Conservation (phyloP, 805 yeast genomes). For the Metschnikowia matae region DNA sequence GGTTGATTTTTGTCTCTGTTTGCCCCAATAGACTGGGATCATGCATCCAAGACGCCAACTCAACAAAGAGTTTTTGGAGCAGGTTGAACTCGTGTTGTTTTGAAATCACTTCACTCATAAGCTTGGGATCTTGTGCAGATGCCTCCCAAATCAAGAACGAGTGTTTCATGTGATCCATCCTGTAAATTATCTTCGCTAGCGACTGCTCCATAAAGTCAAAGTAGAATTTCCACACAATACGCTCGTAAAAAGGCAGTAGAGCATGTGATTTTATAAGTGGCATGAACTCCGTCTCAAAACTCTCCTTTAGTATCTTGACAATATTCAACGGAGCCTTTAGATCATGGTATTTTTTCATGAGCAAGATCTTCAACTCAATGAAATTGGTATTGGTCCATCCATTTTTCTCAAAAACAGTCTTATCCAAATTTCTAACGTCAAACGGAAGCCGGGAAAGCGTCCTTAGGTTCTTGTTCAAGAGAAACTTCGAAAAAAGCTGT, state of each 20-base stretch:
- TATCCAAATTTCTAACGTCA: conserved; percentile 19
- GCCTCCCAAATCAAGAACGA: conserved; percentile 39
- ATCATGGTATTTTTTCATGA: conserved; percentile 36
- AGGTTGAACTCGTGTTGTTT: conserved; percentile 16
- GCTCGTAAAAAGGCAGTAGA: conserved; percentile 35
- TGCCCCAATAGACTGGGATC: not conserved
- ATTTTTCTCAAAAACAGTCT: conserved; percentile 17
- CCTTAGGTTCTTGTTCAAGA: conserved; percentile 23
- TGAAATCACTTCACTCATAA: conserved; percentile 16
- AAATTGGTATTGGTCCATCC: conserved; percentile 22
- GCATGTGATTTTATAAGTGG: conserved; percentile 21
- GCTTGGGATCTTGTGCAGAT: conserved; percentile 16
- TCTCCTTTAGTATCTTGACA: conserved; percentile 26
- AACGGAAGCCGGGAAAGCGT: conserved; percentile 16
- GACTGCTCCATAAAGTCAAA: conserved; percentile 28
- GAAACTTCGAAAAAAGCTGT: conserved; percentile 23
- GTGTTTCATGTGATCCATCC: conserved; percentile 21
- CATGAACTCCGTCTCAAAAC: conserved; percentile 23
- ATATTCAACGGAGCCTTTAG: conserved; percentile 30
- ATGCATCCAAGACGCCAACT: conserved; percentile 16
- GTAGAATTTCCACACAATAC: conserved; percentile 40
- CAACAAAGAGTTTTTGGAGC: conserved; percentile 26
- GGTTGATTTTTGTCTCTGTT: no score
- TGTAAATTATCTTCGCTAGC: conserved; percentile 21
- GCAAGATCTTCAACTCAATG: conserved; percentile 27